A percentile compares a stretch with the other conserved stretches of the same genome.
Evolutionary conservation across 1,284 basidiomycete species (phyloP).

Genomic region (Ceratobasidium sp.): DNA sequence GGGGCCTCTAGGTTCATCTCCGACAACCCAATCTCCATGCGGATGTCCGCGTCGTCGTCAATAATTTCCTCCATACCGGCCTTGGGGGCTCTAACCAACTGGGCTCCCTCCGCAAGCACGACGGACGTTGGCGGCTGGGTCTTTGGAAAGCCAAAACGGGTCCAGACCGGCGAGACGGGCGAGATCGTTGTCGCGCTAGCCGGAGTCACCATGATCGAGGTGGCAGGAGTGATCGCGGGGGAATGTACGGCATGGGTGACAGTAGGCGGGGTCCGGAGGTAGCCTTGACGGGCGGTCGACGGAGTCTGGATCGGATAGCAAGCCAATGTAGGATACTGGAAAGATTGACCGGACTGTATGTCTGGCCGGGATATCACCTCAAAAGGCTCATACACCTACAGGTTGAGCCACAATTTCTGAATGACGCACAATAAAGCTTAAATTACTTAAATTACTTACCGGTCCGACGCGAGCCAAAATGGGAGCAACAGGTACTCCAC

Average conservation of each 20-base stretch:
- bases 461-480: slow-evolving; percentile 15
- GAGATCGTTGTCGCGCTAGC: slow-evolving; percentile 27
- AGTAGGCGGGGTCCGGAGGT: slow-evolving; percentile 6
- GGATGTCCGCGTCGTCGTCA: neutral
- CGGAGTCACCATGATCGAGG: slow-evolving; percentile 18
- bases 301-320: slow-evolving; percentile 10
- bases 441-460: neutral
- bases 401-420: neutral
- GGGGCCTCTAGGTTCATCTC: neutral
- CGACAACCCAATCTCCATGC: neutral
- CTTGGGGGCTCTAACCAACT: neutral
- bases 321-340: neutral
- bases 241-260: neutral
- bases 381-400: slow-evolving; percentile 20
- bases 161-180: slow-evolving; percentile 9
- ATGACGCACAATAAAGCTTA: neutral
- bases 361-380: slow-evolving; percentile 15
- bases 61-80: neutral
- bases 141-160: slow-evolving; percentile 26
- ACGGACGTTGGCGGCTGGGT: neutral
- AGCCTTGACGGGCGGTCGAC: neutral
- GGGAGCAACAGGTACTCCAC: neutral
- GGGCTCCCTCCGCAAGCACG: neutral
- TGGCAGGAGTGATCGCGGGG: neutral
- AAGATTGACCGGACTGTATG: neutral